Evolutionary conservation across 1,284 basidiomycete genomes (phyloP), one percentile per base, ranked within the genome.

Genomic region (Papiliotrema flavescens): DNA sequence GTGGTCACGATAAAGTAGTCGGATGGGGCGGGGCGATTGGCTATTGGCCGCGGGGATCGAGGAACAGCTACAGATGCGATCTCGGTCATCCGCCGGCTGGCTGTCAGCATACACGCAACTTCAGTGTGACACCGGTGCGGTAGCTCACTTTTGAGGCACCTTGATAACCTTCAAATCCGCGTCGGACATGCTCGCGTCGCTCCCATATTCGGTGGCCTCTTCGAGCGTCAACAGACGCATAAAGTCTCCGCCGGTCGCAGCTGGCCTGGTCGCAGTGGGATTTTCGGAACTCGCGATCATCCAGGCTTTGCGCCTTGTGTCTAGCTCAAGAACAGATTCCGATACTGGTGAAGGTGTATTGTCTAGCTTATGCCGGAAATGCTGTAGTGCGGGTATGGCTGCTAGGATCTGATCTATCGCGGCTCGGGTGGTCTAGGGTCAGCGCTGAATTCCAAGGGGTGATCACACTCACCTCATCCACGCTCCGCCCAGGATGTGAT

Each of bases 391-490:
- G 3, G 69, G 69, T 13, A 67, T 51, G 5, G 63, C 55, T 0
- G 50, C 34, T 15, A 71, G 51, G 28, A 71, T 50, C 20, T 60
- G 47, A 49, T 69, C 63, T 9, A 71, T 35, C 3, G 62, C 65
- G 42, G 65, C 52, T 22, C 46, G 47, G 3, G 64, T 55, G 3
- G 53, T 50, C 61, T 67, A n/a, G 1, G 5, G 20, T 53, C 44
- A 53, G 34, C 20, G 22, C 20, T 14, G 23, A 42, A 41, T 17
- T 28, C 17, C 13, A 7, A 37, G 3, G 34, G 15, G n/a, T 32
- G 11, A 11, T 4, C 3, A 6, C 6, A 55, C 66, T 48, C 41
- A 64, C 64, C 24, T 56, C 41, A 39, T 44, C 57, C 22, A 54
- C 44, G 13, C 60, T 23, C 23, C 36, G 54, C 7, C 52, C 46